phyloP scores from a whole-genome alignment of 805 yeast species.

The Hanseniaspora lachancei region DNA sequence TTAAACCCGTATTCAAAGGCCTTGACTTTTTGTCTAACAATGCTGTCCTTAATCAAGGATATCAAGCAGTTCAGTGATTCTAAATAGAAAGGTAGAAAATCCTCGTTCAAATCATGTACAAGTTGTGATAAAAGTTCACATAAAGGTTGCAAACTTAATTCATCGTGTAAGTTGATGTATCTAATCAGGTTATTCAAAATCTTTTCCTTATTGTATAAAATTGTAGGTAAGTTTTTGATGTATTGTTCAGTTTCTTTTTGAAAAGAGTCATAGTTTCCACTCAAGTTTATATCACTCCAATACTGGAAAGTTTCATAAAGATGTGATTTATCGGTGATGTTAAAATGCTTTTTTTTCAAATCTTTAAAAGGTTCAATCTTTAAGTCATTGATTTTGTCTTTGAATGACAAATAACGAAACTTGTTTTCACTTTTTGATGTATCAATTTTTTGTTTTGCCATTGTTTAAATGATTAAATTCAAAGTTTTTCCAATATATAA shows the following conservation, averaged over 20 bases:
- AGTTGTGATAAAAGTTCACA: slow-evolving; percentile 72
- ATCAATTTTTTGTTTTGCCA: slow-evolving; percentile 29
- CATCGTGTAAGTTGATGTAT: slow-evolving; percentile 45
- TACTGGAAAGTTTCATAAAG: slow-evolving; percentile 66
- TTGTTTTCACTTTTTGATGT: slow-evolving; percentile 44
- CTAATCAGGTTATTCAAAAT: slow-evolving; percentile 43
- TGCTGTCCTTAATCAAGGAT: slow-evolving; percentile 32
- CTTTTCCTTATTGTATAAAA: slow-evolving; percentile 52
- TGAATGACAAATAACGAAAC: slow-evolving; percentile 61
- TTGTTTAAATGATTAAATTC: slow-evolving; percentile 3
- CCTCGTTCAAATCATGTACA: slow-evolving; percentile 85
- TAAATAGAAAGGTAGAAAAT: slow-evolving; percentile 61
- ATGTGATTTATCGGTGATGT: slow-evolving; percentile 63
- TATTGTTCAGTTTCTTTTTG: slow-evolving; percentile 40
- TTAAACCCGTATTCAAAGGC: slow-evolving; percentile 75
- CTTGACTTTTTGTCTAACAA: slow-evolving; percentile 41
- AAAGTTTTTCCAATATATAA: no score
- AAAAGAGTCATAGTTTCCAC: slow-evolving; percentile 57
- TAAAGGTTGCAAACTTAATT: slow-evolving; percentile 63
- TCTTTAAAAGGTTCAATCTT: slow-evolving; percentile 64
- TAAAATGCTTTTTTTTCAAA: slow-evolving; percentile 46
- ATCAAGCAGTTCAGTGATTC: slow-evolving; percentile 40
- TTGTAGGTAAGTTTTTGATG: slow-evolving; percentile 64
- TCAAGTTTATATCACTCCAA: slow-evolving; percentile 78
- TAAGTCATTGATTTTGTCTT: slow-evolving; percentile 70